Evolutionary conservation across 1,284 basidiomycete genomes (phyloP).

Genomic region (Boletus hoseneyae): DNA sequence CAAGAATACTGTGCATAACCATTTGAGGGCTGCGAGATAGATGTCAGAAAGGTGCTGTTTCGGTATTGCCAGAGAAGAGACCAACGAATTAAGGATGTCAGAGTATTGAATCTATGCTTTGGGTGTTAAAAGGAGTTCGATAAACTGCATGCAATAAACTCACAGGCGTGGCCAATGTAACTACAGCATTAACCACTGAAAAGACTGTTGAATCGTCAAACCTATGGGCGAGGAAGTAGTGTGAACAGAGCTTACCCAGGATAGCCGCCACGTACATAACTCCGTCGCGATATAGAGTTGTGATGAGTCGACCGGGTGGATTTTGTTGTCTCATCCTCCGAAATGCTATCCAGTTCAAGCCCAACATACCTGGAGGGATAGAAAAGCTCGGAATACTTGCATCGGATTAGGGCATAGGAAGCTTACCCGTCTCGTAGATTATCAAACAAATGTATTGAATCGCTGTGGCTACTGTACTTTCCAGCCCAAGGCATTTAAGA

Average conservation of each 20-base stretch:
- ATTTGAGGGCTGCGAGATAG: constrained; percentile 19
- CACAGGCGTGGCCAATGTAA: constrained; percentile 11
- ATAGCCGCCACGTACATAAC: constrained; percentile 22
- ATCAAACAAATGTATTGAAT: constrained; percentile 16
- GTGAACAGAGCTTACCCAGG: constrained; percentile 3
- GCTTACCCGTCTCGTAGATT: constrained; percentile 18
- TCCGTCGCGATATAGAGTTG: constrained; percentile 23
- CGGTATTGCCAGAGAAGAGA: background rate
- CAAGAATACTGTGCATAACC: constrained; percentile 24
- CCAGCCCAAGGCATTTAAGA: constrained; percentile 12
- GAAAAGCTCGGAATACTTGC: background rate
- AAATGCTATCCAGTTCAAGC: constrained; percentile 23
- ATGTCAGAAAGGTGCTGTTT: constrained; percentile 3
- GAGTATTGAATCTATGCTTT: constrained; percentile 14
- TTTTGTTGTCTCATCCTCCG: constrained; percentile 13
- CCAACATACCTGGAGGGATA: constrained; percentile 14
- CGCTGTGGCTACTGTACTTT: constrained; percentile 6
- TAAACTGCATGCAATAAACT: background rate
- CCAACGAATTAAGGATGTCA: constrained; percentile 20
- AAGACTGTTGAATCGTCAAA: constrained; percentile 15
- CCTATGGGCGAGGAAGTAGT: background rate
- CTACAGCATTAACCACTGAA: constrained; percentile 18
- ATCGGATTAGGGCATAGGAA: background rate
- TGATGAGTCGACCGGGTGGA: constrained; percentile 11
- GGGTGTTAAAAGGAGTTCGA: background rate